phyloP scores from a whole-genome alignment of 2,329 filamentous ascomycete species.

The Aschersonia sp. region DNA sequence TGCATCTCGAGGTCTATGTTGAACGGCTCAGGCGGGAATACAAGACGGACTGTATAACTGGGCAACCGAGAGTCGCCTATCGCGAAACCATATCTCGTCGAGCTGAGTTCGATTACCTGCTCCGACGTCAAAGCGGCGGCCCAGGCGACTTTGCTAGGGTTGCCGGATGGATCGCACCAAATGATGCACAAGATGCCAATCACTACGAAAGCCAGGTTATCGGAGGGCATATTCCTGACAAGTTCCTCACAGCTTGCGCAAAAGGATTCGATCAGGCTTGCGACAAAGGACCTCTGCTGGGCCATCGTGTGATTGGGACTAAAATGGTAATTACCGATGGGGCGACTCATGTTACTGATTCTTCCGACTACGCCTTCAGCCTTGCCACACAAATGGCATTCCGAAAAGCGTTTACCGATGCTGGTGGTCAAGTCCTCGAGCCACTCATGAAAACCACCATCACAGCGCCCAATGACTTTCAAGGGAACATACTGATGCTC shows the following conservation, averaged over 20 bases:
- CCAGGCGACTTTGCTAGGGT: conserved; percentile 93
- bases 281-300: conserved; percentile 77
- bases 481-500: conserved; percentile 85
- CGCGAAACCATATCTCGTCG: conserved; percentile 76
- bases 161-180: conserved; percentile 81
- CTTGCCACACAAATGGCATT: conserved; percentile 92
- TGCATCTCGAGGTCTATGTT: conserved; percentile 94
- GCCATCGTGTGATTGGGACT: conserved; percentile 81
- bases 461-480: conserved; percentile 91
- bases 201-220: conserved; percentile 75
- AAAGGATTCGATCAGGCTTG: conserved; percentile 84
- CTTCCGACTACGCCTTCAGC: conserved; percentile 91
- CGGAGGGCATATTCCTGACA: conserved; percentile 86
- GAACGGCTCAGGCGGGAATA: conserved; percentile 96
- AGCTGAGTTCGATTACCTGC: conserved; percentile 78
- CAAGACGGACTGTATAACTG: conserved; percentile 89
- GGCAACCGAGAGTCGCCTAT: conserved; percentile 92
- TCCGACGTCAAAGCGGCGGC: conserved; percentile 92
- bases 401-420: conserved; percentile 77
- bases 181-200: conserved; percentile 57
- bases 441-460: conserved; percentile 98
- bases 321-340: conserved; percentile 92
- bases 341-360: conserved; percentile 94
- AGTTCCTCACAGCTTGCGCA: conserved; percentile 85
- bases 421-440: conserved; percentile 74